Evolutionary conservation across 1,139 yeast species (phyloP), one percentile per base, ranked within the genome.

Genomic region (Candida tetrigidarum): DNA sequence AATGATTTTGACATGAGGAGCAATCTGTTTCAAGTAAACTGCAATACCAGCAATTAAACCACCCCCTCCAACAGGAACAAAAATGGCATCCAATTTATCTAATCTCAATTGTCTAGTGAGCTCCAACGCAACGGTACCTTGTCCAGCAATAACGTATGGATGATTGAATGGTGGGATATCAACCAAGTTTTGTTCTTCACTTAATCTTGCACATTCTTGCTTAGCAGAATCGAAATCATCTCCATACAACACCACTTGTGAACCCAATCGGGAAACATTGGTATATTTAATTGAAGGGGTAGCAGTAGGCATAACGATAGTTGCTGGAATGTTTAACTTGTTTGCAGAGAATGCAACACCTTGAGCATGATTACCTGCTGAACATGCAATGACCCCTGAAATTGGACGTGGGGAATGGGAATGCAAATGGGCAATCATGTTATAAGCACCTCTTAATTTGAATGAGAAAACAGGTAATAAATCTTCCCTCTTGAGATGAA

Each of bases 291-390:
- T 95, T 10, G 96, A 83, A 3, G 99, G 99, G 0, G 99, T 93
- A 1, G 96, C 93, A 2, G 90, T 85, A 2, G 99, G 99, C 99
- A 93, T 93, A 41, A 93, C 98, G 46, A 93, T 93, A 5, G 97
- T 93, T 2, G 98, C 92, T 5, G 96, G 95, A 45, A 93, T 91
- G 28, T 86, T 86, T 58, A 93, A 71, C 52, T 84, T 82, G 51
- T 81, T 82, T 3, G 98, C 96, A 12, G 96, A 87, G 62, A 71
- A 93, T 0, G 99, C 99, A 7, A 95, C 98, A 51, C 99, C 99
- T 64, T 95, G 99, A 2, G 99, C 99, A 59, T 93, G 99, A 64
- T 93, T 93, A 32, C 99, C 99, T 1, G 99, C 99, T 16, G 97
- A 90, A 59, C 98, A 93, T 0, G 99, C 97, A 63, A 95, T 86